These are phyloP conservation scores for Mortierella alpina DNA, from an alignment of 192 early-diverging fungal genomes.

Conservation along the genomic window DNA sequence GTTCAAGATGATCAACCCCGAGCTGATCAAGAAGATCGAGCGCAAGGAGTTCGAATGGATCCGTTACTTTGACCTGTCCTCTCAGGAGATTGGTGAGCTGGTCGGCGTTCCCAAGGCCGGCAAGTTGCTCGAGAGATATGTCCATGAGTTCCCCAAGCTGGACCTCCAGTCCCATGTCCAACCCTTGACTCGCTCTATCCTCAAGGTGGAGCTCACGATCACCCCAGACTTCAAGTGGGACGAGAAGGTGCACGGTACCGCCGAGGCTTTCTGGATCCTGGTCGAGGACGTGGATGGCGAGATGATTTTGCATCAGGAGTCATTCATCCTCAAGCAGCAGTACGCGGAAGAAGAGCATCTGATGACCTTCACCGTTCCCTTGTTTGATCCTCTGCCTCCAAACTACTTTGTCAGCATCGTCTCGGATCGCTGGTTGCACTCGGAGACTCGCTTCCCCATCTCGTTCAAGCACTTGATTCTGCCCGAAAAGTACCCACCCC, in stretches of 20 bases:
- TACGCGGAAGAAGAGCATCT: constrained; percentile 88
- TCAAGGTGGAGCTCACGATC: constrained; percentile 91
- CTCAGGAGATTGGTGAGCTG: constrained; percentile 94
- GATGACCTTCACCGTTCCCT: constrained; percentile 89
- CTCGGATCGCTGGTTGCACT: constrained; percentile 96
- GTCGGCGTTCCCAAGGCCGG: constrained; percentile 89
- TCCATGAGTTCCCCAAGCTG: constrained; percentile 96
- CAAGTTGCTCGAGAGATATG: constrained; percentile 86
- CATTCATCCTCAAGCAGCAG: constrained; percentile 88
- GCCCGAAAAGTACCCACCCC: constrained; percentile 93
- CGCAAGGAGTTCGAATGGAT: constrained; percentile 95
- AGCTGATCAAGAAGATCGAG: constrained; percentile 90
- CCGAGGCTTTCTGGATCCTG: constrained; percentile 93
- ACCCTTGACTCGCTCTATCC: constrained; percentile 91
- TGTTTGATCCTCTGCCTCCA: constrained; percentile 93
- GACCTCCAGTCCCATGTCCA: constrained; percentile 90
- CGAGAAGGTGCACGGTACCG: constrained; percentile 85
- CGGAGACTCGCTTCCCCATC: constrained; percentile 91
- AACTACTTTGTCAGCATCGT: constrained; percentile 95
- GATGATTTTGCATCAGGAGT: constrained; percentile 88
- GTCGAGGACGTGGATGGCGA: constrained; percentile 96
- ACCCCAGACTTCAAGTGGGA: constrained; percentile 96
- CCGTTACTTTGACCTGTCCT: constrained; percentile 91
- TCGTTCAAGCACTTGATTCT: constrained; percentile 93
- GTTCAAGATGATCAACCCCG: constrained; percentile 80